phyloP scores from a whole-genome alignment of 305 asterid genomes.

The Fraxinus baroniana region DNA sequence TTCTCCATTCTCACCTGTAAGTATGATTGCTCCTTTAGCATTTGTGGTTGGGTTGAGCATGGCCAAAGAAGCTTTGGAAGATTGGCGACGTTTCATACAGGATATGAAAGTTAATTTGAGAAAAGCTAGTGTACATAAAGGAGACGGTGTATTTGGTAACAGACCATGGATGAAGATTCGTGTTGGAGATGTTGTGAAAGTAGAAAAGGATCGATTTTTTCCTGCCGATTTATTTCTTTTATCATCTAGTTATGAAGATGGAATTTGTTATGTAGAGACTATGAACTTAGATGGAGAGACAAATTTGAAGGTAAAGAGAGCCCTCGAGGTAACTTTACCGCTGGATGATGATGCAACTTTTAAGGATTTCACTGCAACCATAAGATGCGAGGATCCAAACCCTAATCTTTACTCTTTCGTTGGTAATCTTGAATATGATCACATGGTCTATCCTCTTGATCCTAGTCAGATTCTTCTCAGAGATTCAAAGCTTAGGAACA shows the following conservation, averaged over 20 bases:
- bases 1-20: conserved; percentile 69
- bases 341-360: conserved; percentile 59
- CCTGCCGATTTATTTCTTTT: conserved; percentile 86
- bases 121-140: conserved; percentile 56
- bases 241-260: conserved; percentile 88
- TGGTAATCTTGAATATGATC: conserved; percentile 77
- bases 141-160: conserved; percentile 48
- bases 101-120: conserved; percentile 66
- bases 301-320: conserved; percentile 73
- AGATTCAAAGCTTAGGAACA: conserved; percentile 89
- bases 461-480: conserved; percentile 83
- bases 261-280: conserved; percentile 87
- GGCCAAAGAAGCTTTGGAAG: conserved; percentile 91
- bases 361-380: conserved; percentile 56
- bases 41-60: conserved; percentile 83
- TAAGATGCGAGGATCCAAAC: conserved; percentile 88
- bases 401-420: conserved; percentile 77
- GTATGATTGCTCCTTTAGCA: conserved; percentile 75
- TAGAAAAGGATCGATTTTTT: conserved; percentile 81
- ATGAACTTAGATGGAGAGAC: conserved; percentile 95
- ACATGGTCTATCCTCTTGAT: conserved; percentile 61
- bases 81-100: conserved; percentile 82
- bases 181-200: conserved; percentile 83
- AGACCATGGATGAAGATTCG: conserved; percentile 86
- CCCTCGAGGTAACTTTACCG: conserved; percentile 56